Conservation (phyloP, 768 basidiomycete genomes). For the Suillus cothurnatus region DNA sequence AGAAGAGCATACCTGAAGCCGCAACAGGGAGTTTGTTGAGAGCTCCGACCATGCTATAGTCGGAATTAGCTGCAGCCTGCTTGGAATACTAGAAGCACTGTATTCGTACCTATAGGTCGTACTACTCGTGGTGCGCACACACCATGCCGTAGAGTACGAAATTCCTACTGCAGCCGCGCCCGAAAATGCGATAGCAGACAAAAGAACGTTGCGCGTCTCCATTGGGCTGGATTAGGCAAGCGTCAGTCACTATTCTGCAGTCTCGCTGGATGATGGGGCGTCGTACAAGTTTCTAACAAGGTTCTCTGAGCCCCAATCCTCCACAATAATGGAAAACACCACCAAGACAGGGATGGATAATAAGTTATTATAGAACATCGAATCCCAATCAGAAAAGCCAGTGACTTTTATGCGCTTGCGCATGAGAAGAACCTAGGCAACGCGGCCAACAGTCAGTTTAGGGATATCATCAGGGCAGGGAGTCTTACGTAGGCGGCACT, state of each 20-base stretch:
- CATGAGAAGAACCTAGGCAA: conserved; percentile 85
- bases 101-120: conserved; percentile 89
- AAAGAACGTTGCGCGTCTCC: conserved; percentile 73
- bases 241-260: conserved; percentile 1
- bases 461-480: not conserved
- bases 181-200: conserved; percentile 91
- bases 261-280: not conserved
- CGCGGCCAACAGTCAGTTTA: conserved; percentile 5
- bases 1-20: conserved; percentile 98
- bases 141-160: conserved; percentile 99
- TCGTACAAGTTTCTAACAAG: conserved; percentile 87
- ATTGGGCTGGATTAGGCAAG: conserved; percentile 60
- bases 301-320: conserved; percentile 87
- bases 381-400: conserved; percentile 97
- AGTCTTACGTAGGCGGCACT: conserved; percentile 85
- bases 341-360: conserved; percentile 90
- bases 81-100: not conserved
- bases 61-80: conserved; percentile 8
- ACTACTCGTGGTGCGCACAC: conserved; percentile 91
- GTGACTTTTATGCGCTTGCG: conserved; percentile 94
- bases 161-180: conserved; percentile 98
- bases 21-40: conserved; percentile 98
- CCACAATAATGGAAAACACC: conserved; percentile 78
- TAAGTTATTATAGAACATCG: conserved; percentile 99
- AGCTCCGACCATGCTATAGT: conserved; percentile 88